A percentile compares a stretch with the other conserved stretches of the same genome.
These are phyloP conservation scores for Cicer chorassanicum DNA, from an alignment of 306 rosid genomes.

Conservation along the genomic window DNA sequence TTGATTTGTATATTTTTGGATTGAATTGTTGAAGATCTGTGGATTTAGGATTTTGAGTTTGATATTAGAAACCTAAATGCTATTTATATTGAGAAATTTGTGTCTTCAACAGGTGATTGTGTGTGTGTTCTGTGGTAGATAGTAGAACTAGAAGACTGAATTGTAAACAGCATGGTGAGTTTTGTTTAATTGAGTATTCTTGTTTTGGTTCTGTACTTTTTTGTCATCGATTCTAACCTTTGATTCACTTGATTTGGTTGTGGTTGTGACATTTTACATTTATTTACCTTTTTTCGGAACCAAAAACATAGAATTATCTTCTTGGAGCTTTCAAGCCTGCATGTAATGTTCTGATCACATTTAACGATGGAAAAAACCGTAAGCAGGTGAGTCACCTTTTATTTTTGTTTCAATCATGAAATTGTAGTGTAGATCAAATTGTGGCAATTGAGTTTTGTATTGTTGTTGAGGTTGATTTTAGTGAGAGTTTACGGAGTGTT, in stretches of 20 bases:
- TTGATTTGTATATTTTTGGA: conserved; percentile 24
- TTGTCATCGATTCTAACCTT: conserved; percentile 30
- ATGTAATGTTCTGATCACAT: conserved; percentile 76
- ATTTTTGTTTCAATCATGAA: conserved; percentile 22
- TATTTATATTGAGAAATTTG: conserved; percentile 29
- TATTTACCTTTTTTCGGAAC: conserved; percentile 8
- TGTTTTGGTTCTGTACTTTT: conserved; percentile 18
- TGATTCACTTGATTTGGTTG: conserved; percentile 33
- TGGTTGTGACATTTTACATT: conserved; percentile 1
- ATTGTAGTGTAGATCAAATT: not conserved
- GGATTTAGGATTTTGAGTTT: conserved; percentile 4
- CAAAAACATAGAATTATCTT: conserved; percentile 69
- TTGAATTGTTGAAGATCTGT: conserved; percentile 23
- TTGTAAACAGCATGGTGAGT: conserved; percentile 52
- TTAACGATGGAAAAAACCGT: conserved; percentile 86
- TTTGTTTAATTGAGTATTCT: conserved; percentile 25
- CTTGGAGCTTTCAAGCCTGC: conserved; percentile 99
- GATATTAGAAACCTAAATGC: not conserved
- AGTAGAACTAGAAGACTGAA: conserved; percentile 33
- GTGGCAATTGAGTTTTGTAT: conserved; percentile 28
- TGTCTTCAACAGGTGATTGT: conserved; percentile 42
- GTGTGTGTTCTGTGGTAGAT: conserved; percentile 32
- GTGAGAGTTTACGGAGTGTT: conserved; percentile 7
- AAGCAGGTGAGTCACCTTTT: conserved; percentile 71
- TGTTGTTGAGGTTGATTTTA: conserved; percentile 30